Evolutionary conservation across 805 yeast genomes (phyloP), one percentile per base, ranked within the genome.

Genomic region (Jamesozyma gamospora): DNA sequence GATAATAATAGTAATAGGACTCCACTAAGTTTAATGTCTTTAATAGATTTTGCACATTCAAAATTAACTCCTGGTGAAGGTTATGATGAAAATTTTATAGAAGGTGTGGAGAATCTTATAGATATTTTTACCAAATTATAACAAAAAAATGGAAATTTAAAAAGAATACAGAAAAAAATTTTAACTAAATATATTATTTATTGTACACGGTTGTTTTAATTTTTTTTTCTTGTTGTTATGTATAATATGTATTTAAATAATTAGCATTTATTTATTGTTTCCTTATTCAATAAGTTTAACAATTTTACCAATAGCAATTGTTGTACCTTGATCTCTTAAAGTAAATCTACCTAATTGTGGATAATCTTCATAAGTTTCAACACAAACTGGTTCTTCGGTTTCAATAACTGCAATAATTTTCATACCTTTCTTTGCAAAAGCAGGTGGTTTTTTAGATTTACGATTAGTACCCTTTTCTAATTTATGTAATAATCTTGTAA

Each of bases 351-450:
- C 99, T 56, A 92, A 74, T 67, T 92, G 97, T 51, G 90, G 96
- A 60, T 88, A 85, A 59, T 85, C 94, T 51, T 72, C 79, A 63
- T 82, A 92, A 34, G 94, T 80, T 69, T 92, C 99, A 38, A 90
- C 80, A 70, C 97, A 92, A 29, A 92, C 84, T 18, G 96, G 90
- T 52, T 78, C 87, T 34, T 77, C 70, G 14, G 87, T 71, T 67
- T 88, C 96, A 56, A 92, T 70, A 33, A 82, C 75, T 27, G 96
- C 98, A 62, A 92, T 88, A 53, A 92, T 77, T 78, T 86, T 90
- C 97, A 90, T 90, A 56, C 98, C 98, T 74, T 85, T 84, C 68
- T 90, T 92, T 48, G 97, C 99, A 64, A 87, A 92, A 37, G 96
- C 95, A 45, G 98, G 98, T 27, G 98, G 84, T 64, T 84, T 87